A percentile compares a stretch with the other conserved stretches of the same genome.
Conservation (phyloP, 1,284 basidiomycete genomes). For the Lentinus polychrous region DNA sequence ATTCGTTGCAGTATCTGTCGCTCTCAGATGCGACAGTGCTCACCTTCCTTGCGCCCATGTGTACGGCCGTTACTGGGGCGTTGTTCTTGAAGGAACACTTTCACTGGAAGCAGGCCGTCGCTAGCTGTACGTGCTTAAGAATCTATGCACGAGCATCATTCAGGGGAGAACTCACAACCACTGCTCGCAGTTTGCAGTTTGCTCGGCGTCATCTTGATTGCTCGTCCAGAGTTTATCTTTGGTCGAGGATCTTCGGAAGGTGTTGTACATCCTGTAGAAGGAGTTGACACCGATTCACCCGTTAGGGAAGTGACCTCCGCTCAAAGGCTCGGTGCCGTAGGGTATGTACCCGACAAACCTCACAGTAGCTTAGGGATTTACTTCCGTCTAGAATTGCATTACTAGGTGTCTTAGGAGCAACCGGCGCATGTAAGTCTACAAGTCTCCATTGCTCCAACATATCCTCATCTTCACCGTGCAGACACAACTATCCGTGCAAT, state of each 20-base stretch:
- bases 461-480: slow-evolving; percentile 17
- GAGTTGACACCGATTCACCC: slow-evolving; percentile 8
- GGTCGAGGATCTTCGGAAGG: slow-evolving; percentile 15
- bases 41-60: slow-evolving; percentile 67
- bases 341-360: slow-evolving; percentile 16
- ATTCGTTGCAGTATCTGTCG: slow-evolving; percentile 49
- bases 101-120: slow-evolving; percentile 49
- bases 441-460: not conserved
- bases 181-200: slow-evolving; percentile 33
- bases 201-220: slow-evolving; percentile 46
- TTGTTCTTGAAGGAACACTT: slow-evolving; percentile 65
- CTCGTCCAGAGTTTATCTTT: slow-evolving; percentile 31
- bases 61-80: slow-evolving; percentile 62
- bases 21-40: slow-evolving; percentile 74
- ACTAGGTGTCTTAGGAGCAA: slow-evolving; percentile 53
- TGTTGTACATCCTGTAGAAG: slow-evolving; percentile 9
- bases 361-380: not conserved
- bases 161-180: slow-evolving; percentile 14
- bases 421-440: slow-evolving; percentile 48
- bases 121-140: slow-evolving; percentile 48
- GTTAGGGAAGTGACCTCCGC: slow-evolving; percentile 21
- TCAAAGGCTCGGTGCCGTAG: slow-evolving; percentile 32
- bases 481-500: slow-evolving; percentile 66
- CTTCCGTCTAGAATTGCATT: slow-evolving; percentile 38
- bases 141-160: slow-evolving; percentile 15